Base-by-base conservation (phyloP, 2,329 filamentous ascomycete genomes). In the Penicillium olsonii region DNA sequence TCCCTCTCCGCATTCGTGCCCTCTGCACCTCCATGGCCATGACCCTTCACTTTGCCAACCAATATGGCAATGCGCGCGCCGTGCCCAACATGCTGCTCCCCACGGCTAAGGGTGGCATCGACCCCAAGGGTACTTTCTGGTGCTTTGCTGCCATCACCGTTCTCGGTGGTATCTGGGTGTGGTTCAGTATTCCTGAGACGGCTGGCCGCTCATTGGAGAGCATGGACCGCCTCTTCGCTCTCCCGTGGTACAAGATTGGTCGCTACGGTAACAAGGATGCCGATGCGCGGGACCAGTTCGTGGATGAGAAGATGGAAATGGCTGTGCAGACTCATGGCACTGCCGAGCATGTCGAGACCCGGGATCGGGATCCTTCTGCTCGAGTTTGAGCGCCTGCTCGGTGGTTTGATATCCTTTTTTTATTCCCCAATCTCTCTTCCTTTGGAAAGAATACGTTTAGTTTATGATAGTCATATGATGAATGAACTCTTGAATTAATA, bases 21-120 rank as follows among this genome's bases (percentile, higher is more conserved):
- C 71, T 90, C 9, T 83, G 84, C 17, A 87, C 85, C 0, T 87
- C 83, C 0, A 78, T 87, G 63, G 83, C 85, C 39, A 91, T 91
- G 88, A 87, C 84, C 0, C 79, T 90, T 51, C 87, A 92, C 69
- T 91, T 91, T 64, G 84, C 81, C 52, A 89, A 89, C 68, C 87
- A 90, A 69, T 91, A 89, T 65, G 88, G 87, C 20, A 90, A 88
- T 73, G 80, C 83, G 1, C 84, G 88, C 29, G 87, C 88, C 0
- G 84, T 90, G 0, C 88, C 87, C 1, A 82, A 84, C 56, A 89
- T 91, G 87, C 80, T 92, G 37, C 75, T 91, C 1, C 48, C 56
- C 2, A 51, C 54, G 12, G 40, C 51, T 0, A 37, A 62, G 4
- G 70, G 69, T 8, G 69, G 71, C 22, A 75, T 82, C 65, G 75